These are phyloP conservation scores for Tolypocladium album DNA, from an alignment of 2,329 filamentous ascomycete species.

Conservation along the genomic window DNA sequence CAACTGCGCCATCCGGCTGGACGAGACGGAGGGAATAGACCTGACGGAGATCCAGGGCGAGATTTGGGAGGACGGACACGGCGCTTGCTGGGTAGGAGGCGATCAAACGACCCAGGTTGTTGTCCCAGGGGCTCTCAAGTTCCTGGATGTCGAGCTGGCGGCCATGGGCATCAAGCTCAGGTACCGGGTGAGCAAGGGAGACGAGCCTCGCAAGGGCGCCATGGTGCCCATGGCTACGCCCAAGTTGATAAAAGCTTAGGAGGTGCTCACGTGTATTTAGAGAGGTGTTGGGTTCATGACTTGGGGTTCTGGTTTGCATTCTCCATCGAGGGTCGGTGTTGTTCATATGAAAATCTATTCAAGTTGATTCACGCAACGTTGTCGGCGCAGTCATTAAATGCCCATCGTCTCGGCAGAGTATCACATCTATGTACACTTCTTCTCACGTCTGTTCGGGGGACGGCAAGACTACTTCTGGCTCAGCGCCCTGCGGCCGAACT, in stretches of 20 bases:
- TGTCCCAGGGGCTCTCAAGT: slow-evolving; percentile 86
- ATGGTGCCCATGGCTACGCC: slow-evolving; percentile 27
- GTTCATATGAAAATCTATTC: neutral
- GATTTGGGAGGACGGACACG: slow-evolving; percentile 88
- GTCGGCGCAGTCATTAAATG: neutral
- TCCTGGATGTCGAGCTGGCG: slow-evolving; percentile 86
- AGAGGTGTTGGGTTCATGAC: neutral
- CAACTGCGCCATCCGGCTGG: slow-evolving; percentile 57
- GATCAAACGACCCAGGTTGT: slow-evolving; percentile 86
- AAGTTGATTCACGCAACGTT: neutral
- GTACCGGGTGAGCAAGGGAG: slow-evolving; percentile 57
- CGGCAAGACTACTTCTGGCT: neutral
- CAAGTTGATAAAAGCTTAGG: slow-evolving; percentile 3
- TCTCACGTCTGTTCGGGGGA: neutral
- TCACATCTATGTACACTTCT: neutral
- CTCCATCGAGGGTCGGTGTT: neutral
- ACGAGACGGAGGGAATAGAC: slow-evolving; percentile 46
- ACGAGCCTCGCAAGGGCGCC: slow-evolving; percentile 47
- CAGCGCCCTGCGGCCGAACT: slow-evolving; percentile 22
- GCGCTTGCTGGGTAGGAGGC: slow-evolving; percentile 74
- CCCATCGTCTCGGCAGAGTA: neutral
- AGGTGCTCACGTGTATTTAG: neutral
- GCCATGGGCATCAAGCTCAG: slow-evolving; percentile 95
- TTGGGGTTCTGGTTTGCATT: neutral
- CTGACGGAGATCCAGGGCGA: slow-evolving; percentile 51